Percentiles rank a stretch among this genome's conserved stretches.
phyloP scores from a whole-genome alignment of 306 rosid species.

The Quillaja saponaria region DNA sequence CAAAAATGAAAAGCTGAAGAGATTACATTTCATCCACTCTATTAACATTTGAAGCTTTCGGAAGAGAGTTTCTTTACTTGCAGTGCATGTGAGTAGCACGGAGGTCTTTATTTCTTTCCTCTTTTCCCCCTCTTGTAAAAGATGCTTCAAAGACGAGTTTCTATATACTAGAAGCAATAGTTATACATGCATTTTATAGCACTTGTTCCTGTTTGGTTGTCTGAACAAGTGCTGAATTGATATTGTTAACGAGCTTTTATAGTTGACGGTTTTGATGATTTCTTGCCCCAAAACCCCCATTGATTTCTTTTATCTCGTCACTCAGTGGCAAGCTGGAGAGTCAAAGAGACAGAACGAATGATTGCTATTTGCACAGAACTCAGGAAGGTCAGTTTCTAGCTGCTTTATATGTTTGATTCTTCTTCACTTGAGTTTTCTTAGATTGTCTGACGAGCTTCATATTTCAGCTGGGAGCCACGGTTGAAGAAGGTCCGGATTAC shows the following conservation, averaged over 20 bases:
- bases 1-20: not conserved
- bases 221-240: constrained; percentile 12
- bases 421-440: not conserved
- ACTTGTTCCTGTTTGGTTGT: constrained; percentile 14
- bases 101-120: no score
- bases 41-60: no score
- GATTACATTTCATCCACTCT: not conserved
- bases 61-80: no score
- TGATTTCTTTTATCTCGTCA: constrained; percentile 28
- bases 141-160: not conserved
- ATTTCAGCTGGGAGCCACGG: constrained; percentile 92
- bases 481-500: constrained; percentile 96
- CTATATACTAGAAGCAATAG: not conserved
- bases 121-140: no score
- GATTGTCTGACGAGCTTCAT: not conserved
- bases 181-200: constrained; percentile 1
- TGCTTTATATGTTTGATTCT: constrained; percentile 19
- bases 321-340: constrained; percentile 99
- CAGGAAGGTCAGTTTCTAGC: constrained; percentile 63
- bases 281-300: not conserved
- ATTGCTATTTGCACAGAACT: constrained; percentile 99
- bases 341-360: constrained; percentile 98
- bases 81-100: no score
- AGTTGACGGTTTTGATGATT: constrained; percentile 1
- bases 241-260: constrained; percentile 11